These are phyloP conservation scores for Erysimum cheiri DNA, from an alignment of 441 rosid genomes.

Conservation along the genomic window DNA sequence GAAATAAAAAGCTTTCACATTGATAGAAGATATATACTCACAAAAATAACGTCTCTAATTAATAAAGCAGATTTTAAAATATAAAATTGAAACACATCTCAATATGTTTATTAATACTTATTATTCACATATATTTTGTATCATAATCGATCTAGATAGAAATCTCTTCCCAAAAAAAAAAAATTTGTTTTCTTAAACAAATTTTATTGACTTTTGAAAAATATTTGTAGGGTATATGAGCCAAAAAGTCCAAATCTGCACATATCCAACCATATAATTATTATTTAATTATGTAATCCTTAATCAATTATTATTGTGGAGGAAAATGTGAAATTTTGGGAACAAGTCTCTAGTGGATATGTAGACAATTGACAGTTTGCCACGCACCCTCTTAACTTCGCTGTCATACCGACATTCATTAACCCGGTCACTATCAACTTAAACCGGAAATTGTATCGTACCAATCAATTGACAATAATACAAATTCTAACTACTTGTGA, in stretches of 20 bases:
- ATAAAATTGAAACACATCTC: neutral
- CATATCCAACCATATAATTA: neutral
- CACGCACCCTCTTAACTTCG: neutral
- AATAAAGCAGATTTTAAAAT: neutral
- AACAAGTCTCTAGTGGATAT: neutral
- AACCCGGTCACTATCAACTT: neutral
- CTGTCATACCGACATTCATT: neutral
- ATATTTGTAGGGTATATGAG: neutral
- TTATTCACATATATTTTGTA: too few relatives aligned
- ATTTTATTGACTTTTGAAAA: too few relatives aligned
- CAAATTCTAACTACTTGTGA: too few relatives aligned
- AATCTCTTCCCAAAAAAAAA: neutral
- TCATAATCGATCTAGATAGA: too few relatives aligned
- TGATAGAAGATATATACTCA: neutral
- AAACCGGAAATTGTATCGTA: neutral
- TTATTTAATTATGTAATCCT: neutral
- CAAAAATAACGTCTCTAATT: neutral
- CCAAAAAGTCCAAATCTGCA: constrained; percentile 1
- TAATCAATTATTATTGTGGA: neutral
- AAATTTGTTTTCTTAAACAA: neutral
- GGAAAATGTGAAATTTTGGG: neutral
- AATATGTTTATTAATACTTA: too few relatives aligned
- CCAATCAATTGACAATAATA: too few relatives aligned
- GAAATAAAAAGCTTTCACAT: constrained; percentile 10
- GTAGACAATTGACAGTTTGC: neutral